phyloP scores from a whole-genome alignment of 371 early-diverging fungal genomes.

The Mucor irregularis region DNA sequence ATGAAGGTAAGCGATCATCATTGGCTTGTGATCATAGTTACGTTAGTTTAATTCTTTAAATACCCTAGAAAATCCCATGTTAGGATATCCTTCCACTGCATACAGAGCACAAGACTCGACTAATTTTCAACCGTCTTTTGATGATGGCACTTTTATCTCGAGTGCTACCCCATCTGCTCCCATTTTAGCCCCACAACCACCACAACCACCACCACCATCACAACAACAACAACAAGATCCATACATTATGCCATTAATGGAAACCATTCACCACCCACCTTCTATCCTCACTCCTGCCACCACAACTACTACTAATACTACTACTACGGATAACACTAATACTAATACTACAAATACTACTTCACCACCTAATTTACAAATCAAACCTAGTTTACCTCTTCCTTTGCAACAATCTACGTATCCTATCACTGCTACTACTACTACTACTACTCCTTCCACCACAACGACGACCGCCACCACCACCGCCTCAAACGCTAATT shows the following conservation, averaged over 20 bases:
- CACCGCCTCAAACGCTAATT: neutral
- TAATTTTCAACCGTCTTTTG: neutral
- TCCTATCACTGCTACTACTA: no score
- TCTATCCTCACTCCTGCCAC: neutral
- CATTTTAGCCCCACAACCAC: no score
- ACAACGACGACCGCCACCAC: neutral
- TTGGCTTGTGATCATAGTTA: neutral
- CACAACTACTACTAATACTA: no score
- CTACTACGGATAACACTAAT: neutral
- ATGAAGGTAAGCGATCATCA: slow-evolving; percentile 16
- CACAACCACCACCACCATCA: neutral
- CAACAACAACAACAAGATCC: neutral
- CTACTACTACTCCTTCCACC: neutral
- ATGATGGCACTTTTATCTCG: neutral
- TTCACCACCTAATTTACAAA: slow-evolving; percentile 3
- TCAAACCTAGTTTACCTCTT: slow-evolving; percentile 7
- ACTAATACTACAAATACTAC: neutral
- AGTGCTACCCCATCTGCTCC: no score
- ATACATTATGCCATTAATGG: slow-evolving; percentile 11
- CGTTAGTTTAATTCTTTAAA: neutral
- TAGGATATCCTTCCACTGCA: neutral
- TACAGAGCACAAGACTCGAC: no score
- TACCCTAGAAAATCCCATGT: neutral
- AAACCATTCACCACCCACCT: neutral
- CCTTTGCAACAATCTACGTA: neutral